Base-by-base conservation (phyloP, 176 grass and related monocot genomes). In the Cenchrus fungigraminus region DNA sequence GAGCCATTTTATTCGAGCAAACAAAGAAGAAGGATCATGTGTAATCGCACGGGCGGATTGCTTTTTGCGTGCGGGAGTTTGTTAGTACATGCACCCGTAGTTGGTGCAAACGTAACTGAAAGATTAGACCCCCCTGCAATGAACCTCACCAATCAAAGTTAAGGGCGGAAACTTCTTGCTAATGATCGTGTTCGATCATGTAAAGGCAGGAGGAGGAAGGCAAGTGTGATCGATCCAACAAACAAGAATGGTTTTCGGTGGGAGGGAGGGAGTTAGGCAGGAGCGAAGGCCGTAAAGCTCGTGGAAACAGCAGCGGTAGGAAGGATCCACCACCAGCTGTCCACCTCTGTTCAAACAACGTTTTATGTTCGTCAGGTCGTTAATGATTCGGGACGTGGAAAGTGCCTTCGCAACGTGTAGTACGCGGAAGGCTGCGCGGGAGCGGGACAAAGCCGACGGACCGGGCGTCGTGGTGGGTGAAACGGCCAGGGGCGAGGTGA, bases 101-200 rank as follows among this genome's bases (percentile, higher is more conserved):
- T 12, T 2, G 12, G 62, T 50, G 84, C 74, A 52, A 28, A 52
- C 65, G 0, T 61, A 79, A 86, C 75, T 8, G 66, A 79, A 72
- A 72, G 44, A 53, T 63, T 53, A 43, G 66, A 63, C 74, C 15
- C 60, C 13, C 13, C n/a, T 61, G 14, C 51, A 11, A 25, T 25
- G 25, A 25, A 31, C 45, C 63, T 51, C 42, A 9, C 57, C 13
- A 79, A 79, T 65, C 45, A 32, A 66, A 66, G 0, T 40, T 40
- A 40, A 40, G 37, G 8, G 3, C 8, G 6, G 15, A 65, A 65
- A 65, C 61, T 51, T 65, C 77, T 34, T 16, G 76, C 60, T 79
- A 79, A 79, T 79, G 14, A 79, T 79, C 13, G 60, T 34, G 77
- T 34, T 12, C 51, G 25, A 25, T 25, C 16, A 46, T 63, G 42